Conservation (phyloP, 306 rosid species). For the Begonia masoniana region DNA sequence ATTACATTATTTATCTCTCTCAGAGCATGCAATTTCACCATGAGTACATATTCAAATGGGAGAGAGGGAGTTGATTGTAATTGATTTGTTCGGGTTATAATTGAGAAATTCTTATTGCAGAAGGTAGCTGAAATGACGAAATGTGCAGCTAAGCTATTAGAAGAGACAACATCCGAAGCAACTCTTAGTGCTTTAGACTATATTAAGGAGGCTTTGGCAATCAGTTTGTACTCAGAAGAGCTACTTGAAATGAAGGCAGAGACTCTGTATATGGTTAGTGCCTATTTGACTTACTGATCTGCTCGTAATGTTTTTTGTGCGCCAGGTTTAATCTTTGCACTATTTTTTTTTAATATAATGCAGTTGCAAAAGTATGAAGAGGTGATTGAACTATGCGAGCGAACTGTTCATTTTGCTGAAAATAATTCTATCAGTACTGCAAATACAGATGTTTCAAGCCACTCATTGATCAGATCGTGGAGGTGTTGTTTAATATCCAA, state of each 20-base stretch:
- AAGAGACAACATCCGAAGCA: conserved; percentile 49
- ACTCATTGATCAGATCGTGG: conserved; percentile 45
- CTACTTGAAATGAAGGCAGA: conserved; percentile 87
- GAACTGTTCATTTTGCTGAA: conserved; percentile 59
- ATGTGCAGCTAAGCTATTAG: conserved; percentile 45
- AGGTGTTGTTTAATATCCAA: conserved; percentile 73
- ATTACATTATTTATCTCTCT: too few species aligned
- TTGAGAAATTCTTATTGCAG: conserved; percentile 18
- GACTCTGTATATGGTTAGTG: conserved; percentile 60
- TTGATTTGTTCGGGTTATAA: conserved; percentile 1
- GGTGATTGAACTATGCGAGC: conserved; percentile 62
- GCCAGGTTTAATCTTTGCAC: conserved; percentile 4
- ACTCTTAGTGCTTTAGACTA: conserved; percentile 52
- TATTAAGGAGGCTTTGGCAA: conserved; percentile 54
- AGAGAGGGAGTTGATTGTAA: conserved; percentile 6
- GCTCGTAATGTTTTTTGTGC: conserved; percentile 7
- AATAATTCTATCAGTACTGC: conserved; percentile 33
- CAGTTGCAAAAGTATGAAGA: conserved; percentile 71
- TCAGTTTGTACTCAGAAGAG: conserved; percentile 64
- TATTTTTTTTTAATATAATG: conserved; percentile 22
- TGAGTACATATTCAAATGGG: neutral
- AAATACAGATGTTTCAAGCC: conserved; percentile 21
- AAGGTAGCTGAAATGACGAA: conserved; percentile 42
- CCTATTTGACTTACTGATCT: conserved; percentile 10
- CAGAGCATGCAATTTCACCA: too few species aligned